These are phyloP conservation scores for Urostyla sp. DNA, from an alignment of 73 alveolate genomes.

Conservation along the genomic window DNA sequence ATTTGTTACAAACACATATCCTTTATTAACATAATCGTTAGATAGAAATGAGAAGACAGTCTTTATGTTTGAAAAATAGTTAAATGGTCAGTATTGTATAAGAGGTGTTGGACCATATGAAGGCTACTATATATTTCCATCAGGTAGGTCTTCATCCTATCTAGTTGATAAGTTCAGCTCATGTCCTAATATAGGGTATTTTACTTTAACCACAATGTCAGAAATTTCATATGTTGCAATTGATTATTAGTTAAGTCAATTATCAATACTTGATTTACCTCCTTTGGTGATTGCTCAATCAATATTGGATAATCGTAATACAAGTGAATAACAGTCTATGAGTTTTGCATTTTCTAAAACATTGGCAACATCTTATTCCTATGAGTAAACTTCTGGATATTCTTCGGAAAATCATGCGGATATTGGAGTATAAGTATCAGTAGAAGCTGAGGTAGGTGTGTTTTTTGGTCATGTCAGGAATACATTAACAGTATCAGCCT, in stretches of 20 bases:
- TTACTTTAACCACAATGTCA: neutral
- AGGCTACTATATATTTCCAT: too few relatives aligned
- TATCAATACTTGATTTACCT: neutral
- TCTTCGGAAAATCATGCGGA: neutral
- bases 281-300: neutral
- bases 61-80: neutral
- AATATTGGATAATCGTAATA: neutral
- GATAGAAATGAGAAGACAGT: neutral
- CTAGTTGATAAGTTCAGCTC: neutral
- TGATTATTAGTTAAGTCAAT: too few relatives aligned
- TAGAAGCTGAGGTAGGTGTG: neutral
- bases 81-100: neutral
- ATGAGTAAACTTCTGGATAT: neutral
- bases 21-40: neutral
- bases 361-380: neutral
- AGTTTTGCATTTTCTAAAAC: neutral
- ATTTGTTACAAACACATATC: neutral
- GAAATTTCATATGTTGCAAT: neutral
- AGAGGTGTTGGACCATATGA: neutral
- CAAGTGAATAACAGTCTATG: neutral
- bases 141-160: neutral
- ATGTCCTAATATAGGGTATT: neutral
- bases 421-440: neutral
- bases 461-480: neutral
- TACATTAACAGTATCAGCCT: neutral